Evolutionary conservation across 768 basidiomycete species (phyloP).

Genomic region (Boletus edulis): DNA sequence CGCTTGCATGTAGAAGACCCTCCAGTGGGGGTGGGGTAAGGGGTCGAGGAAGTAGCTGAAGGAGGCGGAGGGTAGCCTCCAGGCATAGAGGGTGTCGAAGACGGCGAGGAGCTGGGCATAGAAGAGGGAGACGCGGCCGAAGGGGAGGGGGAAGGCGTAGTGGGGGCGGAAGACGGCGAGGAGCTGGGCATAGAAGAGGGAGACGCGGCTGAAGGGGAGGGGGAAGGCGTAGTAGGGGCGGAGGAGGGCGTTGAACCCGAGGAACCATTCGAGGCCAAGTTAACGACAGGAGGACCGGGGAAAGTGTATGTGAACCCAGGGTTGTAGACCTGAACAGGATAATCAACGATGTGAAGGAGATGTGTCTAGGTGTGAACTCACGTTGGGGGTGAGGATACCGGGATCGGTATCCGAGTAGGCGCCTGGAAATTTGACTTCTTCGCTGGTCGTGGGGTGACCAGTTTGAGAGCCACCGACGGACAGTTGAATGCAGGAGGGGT

Average conservation of each 20-base stretch:
- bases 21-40: neutral
- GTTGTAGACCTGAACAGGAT: conserved; percentile 24
- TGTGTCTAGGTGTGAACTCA: conserved; percentile 14
- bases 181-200: too few species aligned
- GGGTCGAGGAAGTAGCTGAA: neutral
- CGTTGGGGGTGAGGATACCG: conserved; percentile 57
- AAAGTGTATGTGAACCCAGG: conserved; percentile 38
- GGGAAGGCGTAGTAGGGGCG: too few species aligned
- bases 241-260: conserved; percentile 1
- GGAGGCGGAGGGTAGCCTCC: conserved; percentile 3
- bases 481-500: conserved; percentile 27
- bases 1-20: conserved; percentile 10
- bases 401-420: conserved; percentile 67
- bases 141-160: neutral
- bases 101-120: too few species aligned
- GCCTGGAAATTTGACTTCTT: conserved; percentile 63
- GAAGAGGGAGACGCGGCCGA: neutral
- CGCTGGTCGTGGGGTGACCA: conserved; percentile 17
- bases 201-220: too few species aligned
- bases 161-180: neutral
- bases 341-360: neutral
- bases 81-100: neutral
- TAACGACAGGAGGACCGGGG: conserved; percentile 50
- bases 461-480: conserved; percentile 28
- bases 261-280: neutral